Conservation (phyloP, 768 basidiomycete species). For the Boletus vermiculosoides region DNA sequence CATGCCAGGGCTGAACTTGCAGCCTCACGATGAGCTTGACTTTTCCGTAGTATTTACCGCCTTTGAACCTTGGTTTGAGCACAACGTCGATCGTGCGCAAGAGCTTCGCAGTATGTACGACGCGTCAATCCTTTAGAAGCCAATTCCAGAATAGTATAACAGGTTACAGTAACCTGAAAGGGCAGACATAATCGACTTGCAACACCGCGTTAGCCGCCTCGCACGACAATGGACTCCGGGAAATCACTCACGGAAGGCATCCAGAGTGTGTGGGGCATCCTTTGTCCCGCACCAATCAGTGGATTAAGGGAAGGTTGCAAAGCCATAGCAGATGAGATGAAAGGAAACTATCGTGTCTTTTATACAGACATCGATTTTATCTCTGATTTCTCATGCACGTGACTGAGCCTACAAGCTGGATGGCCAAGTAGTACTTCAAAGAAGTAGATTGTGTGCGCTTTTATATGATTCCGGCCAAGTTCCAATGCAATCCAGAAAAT, state of each 20-base stretch:
- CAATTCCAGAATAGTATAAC: background rate
- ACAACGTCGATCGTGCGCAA: constrained; percentile 56
- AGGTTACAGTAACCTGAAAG: constrained; percentile 69
- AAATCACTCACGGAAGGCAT: constrained; percentile 62
- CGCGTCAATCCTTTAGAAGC: background rate
- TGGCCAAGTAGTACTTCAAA: background rate
- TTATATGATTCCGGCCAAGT: background rate
- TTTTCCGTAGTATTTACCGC: constrained; percentile 67
- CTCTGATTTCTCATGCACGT: background rate
- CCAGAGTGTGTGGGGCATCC: constrained; percentile 73
- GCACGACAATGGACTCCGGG: background rate
- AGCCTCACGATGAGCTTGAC: constrained; percentile 70
- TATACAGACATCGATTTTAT: background rate
- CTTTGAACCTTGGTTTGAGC: constrained; percentile 57
- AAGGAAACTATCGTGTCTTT: background rate
- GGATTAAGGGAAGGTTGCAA: constrained; percentile 72
- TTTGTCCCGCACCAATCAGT: constrained; percentile 53
- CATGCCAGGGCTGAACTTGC: constrained; percentile 82
- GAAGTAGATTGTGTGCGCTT: background rate
- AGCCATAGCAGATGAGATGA: constrained; percentile 50
- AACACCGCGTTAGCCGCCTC: background rate
- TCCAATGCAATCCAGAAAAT: too few relatives aligned
- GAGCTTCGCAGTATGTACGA: constrained; percentile 52
- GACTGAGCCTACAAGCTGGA: background rate
- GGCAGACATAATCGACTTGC: constrained; percentile 85